Evolutionary conservation across 768 basidiomycete species (phyloP).

Genomic region (Lentinula lateritia): DNA sequence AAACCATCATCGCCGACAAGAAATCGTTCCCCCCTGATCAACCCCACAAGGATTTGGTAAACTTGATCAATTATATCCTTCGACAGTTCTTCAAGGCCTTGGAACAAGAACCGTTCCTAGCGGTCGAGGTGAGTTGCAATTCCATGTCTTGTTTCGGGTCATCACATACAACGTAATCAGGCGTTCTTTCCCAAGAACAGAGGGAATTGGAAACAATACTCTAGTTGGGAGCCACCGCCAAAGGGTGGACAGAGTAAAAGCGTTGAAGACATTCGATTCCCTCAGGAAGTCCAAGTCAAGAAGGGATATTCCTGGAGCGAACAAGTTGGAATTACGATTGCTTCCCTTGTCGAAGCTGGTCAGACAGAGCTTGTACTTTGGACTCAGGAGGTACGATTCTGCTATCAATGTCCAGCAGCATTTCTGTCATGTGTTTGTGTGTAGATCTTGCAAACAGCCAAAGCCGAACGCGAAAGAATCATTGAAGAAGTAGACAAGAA

Average conservation of each 20-base stretch:
- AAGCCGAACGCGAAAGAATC: constrained; percentile 52
- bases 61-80: constrained; percentile 80
- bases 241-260: constrained; percentile 23
- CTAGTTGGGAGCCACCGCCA: constrained; percentile 62
- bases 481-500: constrained; percentile 56
- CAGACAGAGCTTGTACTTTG: constrained; percentile 66
- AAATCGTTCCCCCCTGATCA: constrained; percentile 73
- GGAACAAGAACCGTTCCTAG: constrained; percentile 77
- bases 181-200: constrained; percentile 89
- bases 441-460: constrained; percentile 60
- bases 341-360: constrained; percentile 62
- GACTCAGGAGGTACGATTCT: constrained; percentile 68
- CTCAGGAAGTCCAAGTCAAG: constrained; percentile 74
- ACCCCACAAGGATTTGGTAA: constrained; percentile 76
- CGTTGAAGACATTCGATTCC: constrained; percentile 40
- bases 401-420: background rate
- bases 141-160: background rate
- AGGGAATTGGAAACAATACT: constrained; percentile 80
- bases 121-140: constrained; percentile 66
- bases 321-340: constrained; percentile 82
- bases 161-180: constrained; percentile 29
- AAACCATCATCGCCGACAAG: constrained; percentile 77
- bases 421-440: background rate
- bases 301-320: constrained; percentile 88
- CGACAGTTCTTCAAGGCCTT: constrained; percentile 93